Percentiles rank a stretch among this genome's conserved stretches.
Conservation (phyloP, 768 basidiomycete species). For the Coprinellus micaceus region DNA sequence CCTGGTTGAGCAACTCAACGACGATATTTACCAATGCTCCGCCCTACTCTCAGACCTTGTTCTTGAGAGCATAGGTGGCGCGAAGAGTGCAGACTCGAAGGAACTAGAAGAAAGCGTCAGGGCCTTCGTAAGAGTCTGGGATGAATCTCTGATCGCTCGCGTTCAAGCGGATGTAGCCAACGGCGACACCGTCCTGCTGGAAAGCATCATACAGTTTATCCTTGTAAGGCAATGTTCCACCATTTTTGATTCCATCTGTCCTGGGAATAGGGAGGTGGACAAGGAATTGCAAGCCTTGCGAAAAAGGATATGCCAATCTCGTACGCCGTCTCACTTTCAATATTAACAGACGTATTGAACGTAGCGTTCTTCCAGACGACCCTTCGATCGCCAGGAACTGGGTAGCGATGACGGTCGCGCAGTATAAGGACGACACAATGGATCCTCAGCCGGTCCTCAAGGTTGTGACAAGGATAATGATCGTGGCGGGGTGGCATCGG, state of each 20-base stretch:
- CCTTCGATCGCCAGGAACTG: conserved; percentile 1
- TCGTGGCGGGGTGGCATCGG: too few relatives aligned
- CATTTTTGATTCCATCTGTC: neutral
- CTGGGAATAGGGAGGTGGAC: neutral
- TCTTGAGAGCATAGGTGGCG: neutral
- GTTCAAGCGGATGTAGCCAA: neutral
- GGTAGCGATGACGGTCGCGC: neutral
- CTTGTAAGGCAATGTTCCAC: neutral
- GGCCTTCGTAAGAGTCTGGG: neutral
- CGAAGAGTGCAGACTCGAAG: too few relatives aligned
- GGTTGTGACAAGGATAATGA: too few relatives aligned
- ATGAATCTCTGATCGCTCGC: neutral
- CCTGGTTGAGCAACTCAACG: conserved; percentile 39
- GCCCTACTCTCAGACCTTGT: conserved; percentile 39
- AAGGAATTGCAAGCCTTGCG: neutral
- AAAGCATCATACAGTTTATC: neutral
- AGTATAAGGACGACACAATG: too few relatives aligned
- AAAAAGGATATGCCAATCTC: neutral
- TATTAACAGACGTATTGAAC: neutral
- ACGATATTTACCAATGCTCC: conserved; percentile 44
- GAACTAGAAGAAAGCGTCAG: neutral
- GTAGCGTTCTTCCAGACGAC: neutral
- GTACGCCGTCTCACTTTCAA: neutral
- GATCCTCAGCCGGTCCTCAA: neutral
- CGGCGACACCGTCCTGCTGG: neutral